Percentiles rank a stretch among this genome's conserved stretches.
phyloP scores from a whole-genome alignment of 345 rosid species.

The thale cress (Arabidopsis thaliana) region DNA sequence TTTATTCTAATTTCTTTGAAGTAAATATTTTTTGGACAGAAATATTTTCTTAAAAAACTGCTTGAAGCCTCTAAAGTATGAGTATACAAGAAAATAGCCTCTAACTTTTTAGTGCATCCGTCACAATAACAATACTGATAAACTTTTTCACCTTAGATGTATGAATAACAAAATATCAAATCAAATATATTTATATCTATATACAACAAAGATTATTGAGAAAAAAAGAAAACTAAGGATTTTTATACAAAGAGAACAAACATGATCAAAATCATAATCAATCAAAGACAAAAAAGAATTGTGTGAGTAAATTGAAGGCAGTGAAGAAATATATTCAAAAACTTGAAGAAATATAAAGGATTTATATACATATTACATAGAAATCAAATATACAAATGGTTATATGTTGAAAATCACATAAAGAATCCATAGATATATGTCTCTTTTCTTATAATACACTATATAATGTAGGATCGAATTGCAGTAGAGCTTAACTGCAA shows the following conservation, averaged over 20 bases:
- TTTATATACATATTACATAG: neutral
- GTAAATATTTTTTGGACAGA: neutral
- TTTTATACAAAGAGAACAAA: neutral
- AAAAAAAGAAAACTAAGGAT: neutral
- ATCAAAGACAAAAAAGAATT: neutral
- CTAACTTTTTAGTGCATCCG: neutral
- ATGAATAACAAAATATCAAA: neutral
- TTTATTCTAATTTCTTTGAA: neutral
- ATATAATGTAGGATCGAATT: neutral
- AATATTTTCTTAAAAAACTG: neutral
- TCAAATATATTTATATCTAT: neutral
- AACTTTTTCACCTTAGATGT: neutral
- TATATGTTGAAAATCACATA: constrained; percentile 8
- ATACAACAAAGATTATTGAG: neutral
- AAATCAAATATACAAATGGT: neutral
- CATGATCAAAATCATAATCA: neutral
- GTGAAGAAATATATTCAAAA: neutral
- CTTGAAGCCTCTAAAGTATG: neutral
- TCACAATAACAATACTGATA: neutral
- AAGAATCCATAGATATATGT: neutral
- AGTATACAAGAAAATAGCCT: neutral
- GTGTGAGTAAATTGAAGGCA: neutral
- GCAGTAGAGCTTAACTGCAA: neutral
- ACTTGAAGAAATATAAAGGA: neutral
- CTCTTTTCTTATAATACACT: neutral